Base-by-base conservation (phyloP, 2,329 filamentous ascomycete genomes). In the Massarina eburnea region DNA sequence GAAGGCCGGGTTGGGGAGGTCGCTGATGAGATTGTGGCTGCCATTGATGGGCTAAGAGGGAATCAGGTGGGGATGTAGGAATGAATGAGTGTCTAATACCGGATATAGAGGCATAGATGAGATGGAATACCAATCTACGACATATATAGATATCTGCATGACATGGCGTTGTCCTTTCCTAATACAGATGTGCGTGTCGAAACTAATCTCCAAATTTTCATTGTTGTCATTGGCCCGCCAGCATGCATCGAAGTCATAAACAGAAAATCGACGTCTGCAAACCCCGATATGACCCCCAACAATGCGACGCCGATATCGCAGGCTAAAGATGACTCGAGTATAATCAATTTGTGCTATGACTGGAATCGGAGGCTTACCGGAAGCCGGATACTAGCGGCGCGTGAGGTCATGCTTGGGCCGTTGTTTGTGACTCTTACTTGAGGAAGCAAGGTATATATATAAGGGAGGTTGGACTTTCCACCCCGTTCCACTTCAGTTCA, bases 1-100 rank as follows among this genome's bases (percentile, higher is more conserved):
- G 76, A 79, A 38, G 75, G 72, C 43, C 85, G 88, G 54, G 87
- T 87, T 1, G 84, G 86, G 47, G 67, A 67, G 42, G 59, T 70
- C 32, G 66, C 67, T 18, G 67, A 71, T 43, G 62, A 59, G 8
- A 66, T 71, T 30, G 40, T 71, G 15, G 54, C 53, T 30, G 63
- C 64, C 19, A 61, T 70, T 22, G 66, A 62, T 49, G 58, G 58
- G 8, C 34, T 67, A 42, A 49, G 48, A 15, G 26, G 43, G 19
- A 39, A 42, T 19, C 49, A 56, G 29, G 30, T 32, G 12, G 24
- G 50, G 21, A 27, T 45, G 15, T 19, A 36, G 46, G 32, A 29
- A 37, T 36, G 21, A 30, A 17, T 29, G n/a, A 27, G 15, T 15
- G 40, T 36, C 22, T 32, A 20, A 35, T 26, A 35, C 12, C 61